Base-by-base conservation (phyloP, 805 yeast species). In the Starmerella davenportii region DNA sequence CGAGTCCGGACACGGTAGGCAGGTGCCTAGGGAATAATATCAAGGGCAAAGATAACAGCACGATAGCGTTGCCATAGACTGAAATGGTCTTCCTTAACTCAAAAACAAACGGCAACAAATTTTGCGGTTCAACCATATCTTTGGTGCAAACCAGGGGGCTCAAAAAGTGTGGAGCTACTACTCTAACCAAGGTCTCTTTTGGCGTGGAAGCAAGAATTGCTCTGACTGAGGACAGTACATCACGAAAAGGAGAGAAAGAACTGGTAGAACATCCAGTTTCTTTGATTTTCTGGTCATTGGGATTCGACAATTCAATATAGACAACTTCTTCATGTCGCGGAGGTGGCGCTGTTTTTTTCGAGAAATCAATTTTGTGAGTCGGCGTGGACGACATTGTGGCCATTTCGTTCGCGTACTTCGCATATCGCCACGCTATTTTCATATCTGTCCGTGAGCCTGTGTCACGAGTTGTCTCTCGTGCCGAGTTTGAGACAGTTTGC, bases 341-440 rank as follows among this genome's bases (percentile, higher is more conserved):
- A 1, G 49, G 38, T 2, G 53, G 53, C 2, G 37, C 19, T 30
- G 48, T 3, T 37, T 39, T 25, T n/a, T 42, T 18, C 27, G 41
- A 15, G 45, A 32, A 18, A 50, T 44, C 14, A 5, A 45, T 44
- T n/a, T n/a, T n/a, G n/a, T n/a, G n/a, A n/a, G n/a, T n/a, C n/a
- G n/a, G n/a, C n/a, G n/a, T n/a, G n/a, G n/a, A n/a, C n/a, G n/a
- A n/a, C n/a, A n/a, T n/a, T n/a, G n/a, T n/a, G n/a, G n/a, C n/a
- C n/a, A n/a, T n/a, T n/a, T n/a, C n/a, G n/a, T n/a, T n/a, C n/a
- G n/a, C 51, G 48, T 40, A 46, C 34, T 38, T 64, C 0, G 87
- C 90, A 52, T 85, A 85, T 51, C 95, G 69, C 96, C 96, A 85
- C 1, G 96, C 95, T 48, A 85, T 85, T 53, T 76, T 79, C 66